A percentile compares a stretch with the other conserved stretches of the same genome.
phyloP scores from a whole-genome alignment of 176 grass and related monocot genomes.

The Oryza coarctata region DNA sequence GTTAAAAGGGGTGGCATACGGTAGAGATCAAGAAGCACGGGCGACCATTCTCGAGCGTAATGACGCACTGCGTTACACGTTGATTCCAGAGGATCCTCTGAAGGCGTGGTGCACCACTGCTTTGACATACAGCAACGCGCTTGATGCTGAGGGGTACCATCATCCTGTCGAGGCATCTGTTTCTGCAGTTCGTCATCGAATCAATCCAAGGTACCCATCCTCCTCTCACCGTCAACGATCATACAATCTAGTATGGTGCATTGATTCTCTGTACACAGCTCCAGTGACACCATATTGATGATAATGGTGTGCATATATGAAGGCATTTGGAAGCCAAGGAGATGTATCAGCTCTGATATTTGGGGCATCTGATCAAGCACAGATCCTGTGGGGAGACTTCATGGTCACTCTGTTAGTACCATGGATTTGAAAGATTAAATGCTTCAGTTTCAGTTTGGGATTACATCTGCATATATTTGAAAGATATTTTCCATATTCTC shows the following conservation, averaged over 20 bases:
- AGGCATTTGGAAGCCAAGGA: background rate
- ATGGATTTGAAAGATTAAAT: background rate
- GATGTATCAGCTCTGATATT: conserved; percentile 9
- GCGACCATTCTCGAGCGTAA: conserved; percentile 9
- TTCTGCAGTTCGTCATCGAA: conserved; percentile 23
- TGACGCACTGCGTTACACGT: conserved; percentile 25
- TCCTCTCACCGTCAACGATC: conserved; percentile 24
- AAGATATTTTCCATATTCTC: background rate
- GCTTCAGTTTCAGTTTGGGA: background rate
- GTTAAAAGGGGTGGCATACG: background rate
- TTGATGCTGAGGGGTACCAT: conserved; percentile 26
- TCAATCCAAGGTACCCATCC: conserved; percentile 23
- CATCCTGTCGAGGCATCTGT: conserved; percentile 28
- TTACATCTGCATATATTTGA: background rate
- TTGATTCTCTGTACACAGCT: conserved; percentile 10
- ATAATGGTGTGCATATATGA: background rate
- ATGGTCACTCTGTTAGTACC: background rate
- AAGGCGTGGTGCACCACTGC: conserved; percentile 14
- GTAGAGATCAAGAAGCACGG: background rate
- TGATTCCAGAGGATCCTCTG: conserved; percentile 1
- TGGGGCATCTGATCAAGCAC: conserved; percentile 14
- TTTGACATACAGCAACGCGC: conserved; percentile 32
- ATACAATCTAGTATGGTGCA: conserved; percentile 19
- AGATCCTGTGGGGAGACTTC: background rate
- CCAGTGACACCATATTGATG: conserved; percentile 8